Evolutionary conservation across 1,284 basidiomycete genomes (phyloP), one percentile per base, ranked within the genome.

Genomic region (Boletellus deceptivus): DNA sequence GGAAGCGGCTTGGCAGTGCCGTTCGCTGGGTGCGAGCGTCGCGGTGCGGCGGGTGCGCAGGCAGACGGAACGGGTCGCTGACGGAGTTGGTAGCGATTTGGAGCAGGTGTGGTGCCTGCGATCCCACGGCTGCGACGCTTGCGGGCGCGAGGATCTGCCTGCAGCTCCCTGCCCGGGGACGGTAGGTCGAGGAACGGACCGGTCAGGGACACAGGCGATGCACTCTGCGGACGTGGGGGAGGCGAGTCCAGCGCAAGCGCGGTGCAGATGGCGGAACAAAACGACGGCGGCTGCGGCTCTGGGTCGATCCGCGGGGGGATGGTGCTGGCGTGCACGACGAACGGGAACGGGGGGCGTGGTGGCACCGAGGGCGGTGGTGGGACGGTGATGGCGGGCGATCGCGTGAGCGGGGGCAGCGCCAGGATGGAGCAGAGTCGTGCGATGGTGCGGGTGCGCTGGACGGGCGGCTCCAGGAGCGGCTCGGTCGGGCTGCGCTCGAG

Each of bases 401-500:
- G 54, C 24, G 45, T 25, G 14, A 54, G 54, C 17, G 48, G 42
- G 1, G 52, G 33, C 16, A 54, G 41, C 13, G 43, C 29, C 39
- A 56, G 25, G 27, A 63, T 37, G 25, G 65, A 54, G 46, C 41
- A 55, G 44, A 59, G 44, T 45, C 49, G 51, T 25, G 49, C 55
- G 43, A 67, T 17, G 17, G 55, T 52, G 11, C 59, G 63, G 13
- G 55, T 31, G 41, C 49, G 47, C 18, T 52, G 50, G 7, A 51
- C 46, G 36, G 39, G 50, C 17, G 52, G 52, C 24, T 65, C 68
- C 38, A 75, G 59, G 24, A 70, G 68, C 29, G 78, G 79, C 58
- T 82, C 79, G n/a, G 82, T 82, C 33, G 69, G 57, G 49, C 70
- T 72, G 39, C 80, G 72, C 49, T 73, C 73, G 7, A 82, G 57